These are phyloP conservation scores for Gracilaria domingensis DNA, from an alignment of 23 red algal species.

Conservation along the genomic window DNA sequence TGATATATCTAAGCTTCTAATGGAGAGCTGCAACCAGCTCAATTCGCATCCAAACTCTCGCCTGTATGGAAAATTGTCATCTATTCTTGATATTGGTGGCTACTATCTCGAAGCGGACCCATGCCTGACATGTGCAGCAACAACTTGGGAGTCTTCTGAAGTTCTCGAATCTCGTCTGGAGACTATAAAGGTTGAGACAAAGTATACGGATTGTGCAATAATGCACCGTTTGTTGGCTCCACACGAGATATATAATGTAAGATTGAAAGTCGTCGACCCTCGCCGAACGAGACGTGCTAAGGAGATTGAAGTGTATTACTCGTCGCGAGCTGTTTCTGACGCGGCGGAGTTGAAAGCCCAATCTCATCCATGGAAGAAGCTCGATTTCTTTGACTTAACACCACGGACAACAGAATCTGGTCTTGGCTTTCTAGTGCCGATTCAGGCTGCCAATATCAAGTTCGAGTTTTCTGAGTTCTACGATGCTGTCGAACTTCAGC, in stretches of 20 bases:
- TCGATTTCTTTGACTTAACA: constrained; percentile 31
- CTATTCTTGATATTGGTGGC: constrained; percentile 58
- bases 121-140: constrained; percentile 68
- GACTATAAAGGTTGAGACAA: constrained; percentile 68
- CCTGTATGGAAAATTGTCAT: constrained; percentile 59
- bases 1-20: constrained; percentile 34
- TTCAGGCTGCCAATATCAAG: constrained; percentile 71
- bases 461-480: constrained; percentile 72
- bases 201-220: constrained; percentile 77
- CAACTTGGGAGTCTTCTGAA: constrained; percentile 55
- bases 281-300: constrained; percentile 61
- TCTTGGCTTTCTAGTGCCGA: constrained; percentile 49
- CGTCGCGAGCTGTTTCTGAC: constrained; percentile 61
- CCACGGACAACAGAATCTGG: constrained; percentile 51
- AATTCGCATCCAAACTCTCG: constrained; percentile 72
- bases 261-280: constrained; percentile 69
- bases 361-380: constrained; percentile 61
- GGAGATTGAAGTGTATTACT: constrained; percentile 70
- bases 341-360: constrained; percentile 73
- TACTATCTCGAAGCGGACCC: constrained; percentile 82
- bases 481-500: constrained; percentile 16
- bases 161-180: constrained; percentile 46
- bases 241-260: constrained; percentile 52
- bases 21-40: constrained; percentile 49
- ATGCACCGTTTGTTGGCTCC: constrained; percentile 69